These are phyloP conservation scores for Cyphellophora attinorum DNA, from an alignment of 2,329 filamentous ascomycete genomes.

Conservation along the genomic window DNA sequence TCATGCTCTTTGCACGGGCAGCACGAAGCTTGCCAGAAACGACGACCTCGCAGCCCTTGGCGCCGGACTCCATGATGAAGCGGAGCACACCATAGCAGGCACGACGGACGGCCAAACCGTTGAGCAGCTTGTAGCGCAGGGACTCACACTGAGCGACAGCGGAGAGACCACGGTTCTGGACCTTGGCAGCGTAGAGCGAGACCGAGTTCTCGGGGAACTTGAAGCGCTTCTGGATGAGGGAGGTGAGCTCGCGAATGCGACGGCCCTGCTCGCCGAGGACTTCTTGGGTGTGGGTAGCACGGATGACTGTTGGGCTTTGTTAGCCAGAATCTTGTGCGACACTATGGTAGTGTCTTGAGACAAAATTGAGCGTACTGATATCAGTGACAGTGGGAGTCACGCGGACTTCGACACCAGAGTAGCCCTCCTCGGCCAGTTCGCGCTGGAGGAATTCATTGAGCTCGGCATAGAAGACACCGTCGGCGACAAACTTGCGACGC, in stretches of 20 bases:
- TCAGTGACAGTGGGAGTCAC: constrained; percentile 99
- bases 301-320: constrained; percentile 57
- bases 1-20: constrained; percentile 99
- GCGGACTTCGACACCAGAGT: constrained; percentile 99
- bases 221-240: constrained; percentile 99
- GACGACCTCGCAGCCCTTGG: constrained; percentile 99
- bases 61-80: constrained; percentile 99
- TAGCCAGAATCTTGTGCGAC: constrained; percentile 2
- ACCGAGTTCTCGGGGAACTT: constrained; percentile 99
- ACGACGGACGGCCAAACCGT: constrained; percentile 95
- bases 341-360: neutral
- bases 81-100: constrained; percentile 99
- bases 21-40: constrained; percentile 98
- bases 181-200: constrained; percentile 99
- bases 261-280: constrained; percentile 99
- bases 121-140: constrained; percentile 99
- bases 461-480: constrained; percentile 99
- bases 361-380: constrained; percentile 55
- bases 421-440: constrained; percentile 99
- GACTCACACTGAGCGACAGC: constrained; percentile 99
- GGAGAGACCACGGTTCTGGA: constrained; percentile 99
- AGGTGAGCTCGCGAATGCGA: constrained; percentile 99
- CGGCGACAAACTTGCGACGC: constrained; percentile 69
- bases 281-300: constrained; percentile 99
- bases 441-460: constrained; percentile 99